Percentiles rank a stretch among this genome's conserved stretches.
Conservation (phyloP, 2,329 filamentous ascomycete species). For the Cryphonectria nitschkei region DNA sequence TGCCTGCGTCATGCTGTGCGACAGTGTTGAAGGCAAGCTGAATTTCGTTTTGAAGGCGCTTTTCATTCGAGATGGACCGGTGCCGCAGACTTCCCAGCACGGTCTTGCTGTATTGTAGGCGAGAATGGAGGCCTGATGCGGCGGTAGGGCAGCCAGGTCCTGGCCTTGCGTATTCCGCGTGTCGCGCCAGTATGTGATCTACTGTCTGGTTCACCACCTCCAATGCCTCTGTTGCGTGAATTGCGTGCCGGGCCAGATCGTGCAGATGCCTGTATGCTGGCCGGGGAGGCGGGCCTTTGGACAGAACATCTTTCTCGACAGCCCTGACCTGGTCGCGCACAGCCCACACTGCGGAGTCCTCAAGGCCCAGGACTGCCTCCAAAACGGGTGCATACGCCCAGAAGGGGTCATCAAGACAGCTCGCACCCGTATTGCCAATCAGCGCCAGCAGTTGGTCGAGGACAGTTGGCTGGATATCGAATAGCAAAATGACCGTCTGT, state of each 20-base stretch:
- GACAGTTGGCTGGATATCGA: background rate
- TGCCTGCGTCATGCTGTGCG: conserved; percentile 45
- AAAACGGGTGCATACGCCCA: conserved; percentile 42
- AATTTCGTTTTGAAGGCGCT: conserved; percentile 58
- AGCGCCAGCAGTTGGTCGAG: background rate
- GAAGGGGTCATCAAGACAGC: conserved; percentile 34
- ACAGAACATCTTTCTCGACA: conserved; percentile 34
- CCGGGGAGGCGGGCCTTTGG: background rate
- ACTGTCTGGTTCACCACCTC: conserved; percentile 41
- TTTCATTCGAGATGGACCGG: conserved; percentile 44
- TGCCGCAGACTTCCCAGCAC: conserved; percentile 41
- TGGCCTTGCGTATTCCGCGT: conserved; percentile 16
- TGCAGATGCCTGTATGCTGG: conserved; percentile 44
- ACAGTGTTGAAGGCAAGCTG: conserved; percentile 53
- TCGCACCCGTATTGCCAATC: background rate
- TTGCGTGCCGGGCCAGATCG: conserved; percentile 47
- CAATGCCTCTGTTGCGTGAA: conserved; percentile 49
- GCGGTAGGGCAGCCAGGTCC: background rate
- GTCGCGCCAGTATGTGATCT: conserved; percentile 36
- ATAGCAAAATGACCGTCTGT: background rate
- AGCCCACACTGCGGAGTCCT: conserved; percentile 45
- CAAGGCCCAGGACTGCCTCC: conserved; percentile 38
- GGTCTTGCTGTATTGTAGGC: conserved; percentile 40
- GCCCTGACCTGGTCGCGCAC: conserved; percentile 41
- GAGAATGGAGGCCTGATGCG: conserved; percentile 29